These are phyloP conservation scores for Tetraselmis chui DNA, from an alignment of 139 green algal species.

Conservation along the genomic window DNA sequence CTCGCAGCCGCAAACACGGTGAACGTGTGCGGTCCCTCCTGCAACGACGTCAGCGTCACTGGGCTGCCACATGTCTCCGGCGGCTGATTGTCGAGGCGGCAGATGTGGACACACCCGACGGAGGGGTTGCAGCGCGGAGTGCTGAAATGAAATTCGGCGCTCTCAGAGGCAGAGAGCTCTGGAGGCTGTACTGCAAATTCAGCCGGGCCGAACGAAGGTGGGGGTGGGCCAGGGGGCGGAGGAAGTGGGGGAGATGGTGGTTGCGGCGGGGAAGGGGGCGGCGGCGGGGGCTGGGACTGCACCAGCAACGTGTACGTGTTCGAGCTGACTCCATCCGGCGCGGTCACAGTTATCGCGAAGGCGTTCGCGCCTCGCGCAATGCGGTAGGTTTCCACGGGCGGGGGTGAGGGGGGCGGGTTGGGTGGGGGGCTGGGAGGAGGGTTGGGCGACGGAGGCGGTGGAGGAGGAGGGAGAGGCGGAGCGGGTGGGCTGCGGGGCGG, in stretches of 20 bases:
- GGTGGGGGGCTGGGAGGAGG: background rate
- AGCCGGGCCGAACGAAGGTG: background rate
- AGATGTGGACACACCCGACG: background rate
- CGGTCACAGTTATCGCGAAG: background rate
- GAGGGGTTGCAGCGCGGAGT: background rate
- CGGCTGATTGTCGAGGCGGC: background rate
- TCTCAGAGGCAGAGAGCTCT: background rate
- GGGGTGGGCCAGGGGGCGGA: no score
- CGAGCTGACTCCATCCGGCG: background rate
- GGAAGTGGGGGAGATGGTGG: no score
- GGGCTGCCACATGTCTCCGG: background rate
- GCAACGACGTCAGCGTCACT: background rate
- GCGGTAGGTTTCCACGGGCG: background rate
- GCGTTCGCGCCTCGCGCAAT: background rate
- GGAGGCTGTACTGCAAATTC: background rate
- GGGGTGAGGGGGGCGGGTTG: background rate
- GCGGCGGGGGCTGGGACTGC: background rate
- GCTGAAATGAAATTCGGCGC: background rate
- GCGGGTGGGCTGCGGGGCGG: background rate
- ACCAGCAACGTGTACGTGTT: background rate
- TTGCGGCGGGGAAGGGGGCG: no score
- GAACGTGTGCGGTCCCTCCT: background rate
- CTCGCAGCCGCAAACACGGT: background rate
- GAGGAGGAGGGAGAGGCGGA: no score
- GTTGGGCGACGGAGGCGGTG: no score